Evolutionary conservation across 2,329 filamentous ascomycete genomes (phyloP).

Genomic region (Ophiosphaerella herpotricha): DNA sequence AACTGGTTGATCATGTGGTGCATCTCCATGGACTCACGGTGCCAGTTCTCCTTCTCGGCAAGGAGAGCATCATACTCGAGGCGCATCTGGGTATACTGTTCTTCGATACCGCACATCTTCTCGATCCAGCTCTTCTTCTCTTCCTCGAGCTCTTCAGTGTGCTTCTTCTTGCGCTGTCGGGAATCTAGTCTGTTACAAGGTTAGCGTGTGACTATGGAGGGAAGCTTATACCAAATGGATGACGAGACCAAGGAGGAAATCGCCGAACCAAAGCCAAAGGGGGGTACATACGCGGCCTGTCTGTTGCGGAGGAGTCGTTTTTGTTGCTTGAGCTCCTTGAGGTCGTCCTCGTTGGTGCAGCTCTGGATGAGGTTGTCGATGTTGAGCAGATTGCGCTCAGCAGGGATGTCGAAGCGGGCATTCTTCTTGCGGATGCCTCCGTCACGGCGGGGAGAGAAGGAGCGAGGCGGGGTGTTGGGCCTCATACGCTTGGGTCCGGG

Average conservation of each 20-base stretch:
- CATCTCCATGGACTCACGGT: conserved; percentile 74
- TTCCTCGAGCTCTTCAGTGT: conserved; percentile 93
- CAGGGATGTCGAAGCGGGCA: conserved; percentile 93
- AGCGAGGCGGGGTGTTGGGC: conserved; percentile 70
- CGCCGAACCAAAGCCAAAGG: conserved; percentile 49
- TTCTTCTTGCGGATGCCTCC: conserved; percentile 99
- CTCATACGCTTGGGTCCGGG: conserved; percentile 61
- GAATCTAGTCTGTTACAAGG: conserved; percentile 76
- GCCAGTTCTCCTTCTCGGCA: conserved; percentile 66
- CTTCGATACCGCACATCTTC: conserved; percentile 77
- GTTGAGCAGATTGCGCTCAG: conserved; percentile 89
- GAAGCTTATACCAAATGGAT: conserved; percentile 37
- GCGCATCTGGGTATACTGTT: conserved; percentile 72
- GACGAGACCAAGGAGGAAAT: conserved; percentile 34
- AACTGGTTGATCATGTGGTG: conserved; percentile 76
- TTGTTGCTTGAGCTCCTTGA: conserved; percentile 98
- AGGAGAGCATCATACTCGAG: conserved; percentile 59
- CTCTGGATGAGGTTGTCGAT: conserved; percentile 91
- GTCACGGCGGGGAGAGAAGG: conserved; percentile 75
- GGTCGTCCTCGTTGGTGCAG: conserved; percentile 86
- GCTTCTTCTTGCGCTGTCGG: conserved; percentile 95
- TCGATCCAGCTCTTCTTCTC: conserved; percentile 91
- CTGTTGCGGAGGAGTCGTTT: conserved; percentile 93
- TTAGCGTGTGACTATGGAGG: conserved; percentile 42
- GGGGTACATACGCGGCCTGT: conserved; percentile 79